phyloP scores from a whole-genome alignment of 371 early-diverging fungal genomes.

The Smittium mucronatum region DNA sequence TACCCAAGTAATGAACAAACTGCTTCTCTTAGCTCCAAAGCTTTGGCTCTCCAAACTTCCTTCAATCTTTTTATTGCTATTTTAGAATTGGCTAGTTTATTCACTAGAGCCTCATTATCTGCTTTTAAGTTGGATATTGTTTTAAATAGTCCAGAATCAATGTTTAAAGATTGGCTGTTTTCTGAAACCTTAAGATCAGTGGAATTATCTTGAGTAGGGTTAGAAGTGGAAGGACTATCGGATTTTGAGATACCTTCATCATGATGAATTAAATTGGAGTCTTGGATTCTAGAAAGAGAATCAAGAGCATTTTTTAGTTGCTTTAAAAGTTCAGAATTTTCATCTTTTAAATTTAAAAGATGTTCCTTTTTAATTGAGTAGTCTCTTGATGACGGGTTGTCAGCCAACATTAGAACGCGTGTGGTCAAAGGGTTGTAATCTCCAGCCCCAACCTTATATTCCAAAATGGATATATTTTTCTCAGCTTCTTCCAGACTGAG shows the following conservation, averaged over 20 bases:
- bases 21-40: conserved; percentile 50
- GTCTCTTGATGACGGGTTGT: conserved; percentile 56
- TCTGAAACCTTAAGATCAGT: neutral
- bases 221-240: neutral
- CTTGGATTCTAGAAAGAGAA: neutral
- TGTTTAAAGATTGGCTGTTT: neutral
- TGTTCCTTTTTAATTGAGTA: conserved; percentile 47
- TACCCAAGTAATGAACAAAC: conserved; percentile 59
- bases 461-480: conserved; percentile 33
- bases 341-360: conserved; percentile 41
- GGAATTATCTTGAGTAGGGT: neutral
- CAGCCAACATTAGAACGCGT: conserved; percentile 49
- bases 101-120: conserved; percentile 36
- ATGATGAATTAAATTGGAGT: neutral
- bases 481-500: conserved; percentile 21
- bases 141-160: conserved; percentile 9
- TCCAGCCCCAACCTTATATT: conserved; percentile 48
- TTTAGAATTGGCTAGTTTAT: conserved; percentile 19
- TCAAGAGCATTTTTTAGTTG: conserved; percentile 6
- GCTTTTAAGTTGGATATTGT: conserved; percentile 39
- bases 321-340: conserved; percentile 36
- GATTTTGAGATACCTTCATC: neutral
- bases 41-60: conserved; percentile 49
- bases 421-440: conserved; percentile 44
- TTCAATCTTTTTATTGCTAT: conserved; percentile 52